Percentiles rank a stretch among this genome's conserved stretches.
Conservation (phyloP, 805 yeast species). For the Candida ortonii region DNA sequence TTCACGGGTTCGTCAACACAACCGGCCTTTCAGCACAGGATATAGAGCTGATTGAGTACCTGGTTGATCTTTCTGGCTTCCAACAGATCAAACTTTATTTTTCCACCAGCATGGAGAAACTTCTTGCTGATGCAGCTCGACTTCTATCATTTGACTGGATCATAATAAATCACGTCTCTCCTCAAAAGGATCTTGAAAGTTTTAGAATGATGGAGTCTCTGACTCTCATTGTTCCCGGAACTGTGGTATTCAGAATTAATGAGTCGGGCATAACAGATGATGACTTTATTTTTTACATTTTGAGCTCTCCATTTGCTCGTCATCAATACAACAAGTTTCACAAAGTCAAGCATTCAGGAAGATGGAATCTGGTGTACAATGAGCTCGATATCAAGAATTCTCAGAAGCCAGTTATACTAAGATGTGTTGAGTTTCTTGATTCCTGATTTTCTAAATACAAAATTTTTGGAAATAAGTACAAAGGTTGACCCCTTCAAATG, state of each 20-base stretch:
- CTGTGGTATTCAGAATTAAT: slow-evolving; percentile 16
- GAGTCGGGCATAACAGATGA: slow-evolving; percentile 4
- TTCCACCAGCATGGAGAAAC: slow-evolving; percentile 3
- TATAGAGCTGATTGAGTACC: slow-evolving; percentile 11
- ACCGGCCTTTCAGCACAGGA: slow-evolving; percentile 7
- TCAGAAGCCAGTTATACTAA: slow-evolving; percentile 2
- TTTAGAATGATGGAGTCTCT: slow-evolving; percentile 23
- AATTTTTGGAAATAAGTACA: neutral
- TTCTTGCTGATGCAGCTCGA: slow-evolving; percentile 1
- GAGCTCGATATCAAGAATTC: slow-evolving; percentile 2
- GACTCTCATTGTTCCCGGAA: slow-evolving; percentile 22
- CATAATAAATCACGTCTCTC: slow-evolving; percentile 17
- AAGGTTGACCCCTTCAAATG: too few species aligned
- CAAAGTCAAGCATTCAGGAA: slow-evolving; percentile 14
- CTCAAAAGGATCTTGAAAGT: slow-evolving; percentile 10
- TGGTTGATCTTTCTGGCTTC: slow-evolving; percentile 21
- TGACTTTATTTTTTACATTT: slow-evolving; percentile 15
- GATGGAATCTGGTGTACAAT: slow-evolving; percentile 25
- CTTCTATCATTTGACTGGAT: slow-evolving; percentile 17
- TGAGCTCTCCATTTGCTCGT: slow-evolving; percentile 22
- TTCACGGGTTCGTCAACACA: slow-evolving; percentile 17
- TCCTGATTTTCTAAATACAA: slow-evolving; percentile 2
- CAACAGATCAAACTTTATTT: slow-evolving; percentile 14
- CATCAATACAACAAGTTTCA: slow-evolving; percentile 6
- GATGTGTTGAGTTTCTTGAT: slow-evolving; percentile 11